Base-by-base conservation (phyloP, 2,329 filamentous ascomycete genomes). In the Aspergillus thermomutatus region DNA sequence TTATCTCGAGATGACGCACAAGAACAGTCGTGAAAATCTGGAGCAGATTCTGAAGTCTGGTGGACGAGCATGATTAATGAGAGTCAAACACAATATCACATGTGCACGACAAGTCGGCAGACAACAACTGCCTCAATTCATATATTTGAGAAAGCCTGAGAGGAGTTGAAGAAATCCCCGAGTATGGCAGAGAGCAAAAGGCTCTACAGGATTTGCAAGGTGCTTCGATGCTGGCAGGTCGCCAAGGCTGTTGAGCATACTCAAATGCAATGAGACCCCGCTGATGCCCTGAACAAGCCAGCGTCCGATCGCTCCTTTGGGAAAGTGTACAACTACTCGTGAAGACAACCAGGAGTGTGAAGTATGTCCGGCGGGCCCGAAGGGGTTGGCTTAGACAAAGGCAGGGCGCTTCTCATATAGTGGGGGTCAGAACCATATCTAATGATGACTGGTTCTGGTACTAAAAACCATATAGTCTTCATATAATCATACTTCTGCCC, bases 1-100 rank as follows among this genome's bases (percentile, higher is more conserved):
- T 66, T 97, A 97, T 71, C 82, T 97, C 47, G 93, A 97, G 79
- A 96, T 91, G 56, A 97, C 94, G 50, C 89, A 91, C 72, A 92
- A 95, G 79, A 99, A 97, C 70, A 96, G 92, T 75, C 87, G 89
- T 66, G 87, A 92, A 64, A 91, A 96, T 70, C 88, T 97, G 65
- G 89, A 96, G 72, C 89, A 92, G 75, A 93, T 97, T 71, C 83
- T 97, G 69, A 84, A 84, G 70, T 77, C 83, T 52, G 79, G 79
- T 21, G 76, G 77, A 17, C 68, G 64, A 59, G 66, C 71, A 27
- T 72, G 64, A 65, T 43, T 7, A 21, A 23, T 19, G 49, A 27
- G 28, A 45, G 34, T 21, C 8, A 4, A 43, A 43, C n/a, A 9
- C n/a, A 23, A 43, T 11, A 21, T 21, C n/a, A 10, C n/a, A 10